phyloP scores from a whole-genome alignment of 257 asterid genomes.

The Ballota nigra region DNA sequence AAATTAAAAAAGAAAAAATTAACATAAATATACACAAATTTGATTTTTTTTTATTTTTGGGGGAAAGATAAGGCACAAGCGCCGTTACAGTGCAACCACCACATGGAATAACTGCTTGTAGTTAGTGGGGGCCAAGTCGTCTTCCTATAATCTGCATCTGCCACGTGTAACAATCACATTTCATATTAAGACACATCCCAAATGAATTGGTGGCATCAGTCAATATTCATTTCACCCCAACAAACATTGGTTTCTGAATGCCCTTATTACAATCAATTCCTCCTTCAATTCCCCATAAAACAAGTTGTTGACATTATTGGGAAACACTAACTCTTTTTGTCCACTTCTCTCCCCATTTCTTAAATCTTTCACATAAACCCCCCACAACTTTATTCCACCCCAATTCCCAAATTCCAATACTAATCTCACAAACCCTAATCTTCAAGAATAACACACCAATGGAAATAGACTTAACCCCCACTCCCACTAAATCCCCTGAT shows the following conservation, averaged over 20 bases:
- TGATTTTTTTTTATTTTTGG: not conserved
- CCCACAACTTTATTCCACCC: slow-evolving; percentile 18
- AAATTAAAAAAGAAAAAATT: not conserved
- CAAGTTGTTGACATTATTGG: slow-evolving; percentile 63
- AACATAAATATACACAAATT: not conserved
- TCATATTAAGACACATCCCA: slow-evolving; percentile 6
- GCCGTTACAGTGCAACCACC: slow-evolving; percentile 25
- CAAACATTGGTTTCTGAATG: slow-evolving; percentile 22
- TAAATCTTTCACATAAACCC: slow-evolving; percentile 19
- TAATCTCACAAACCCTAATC: slow-evolving; percentile 2
- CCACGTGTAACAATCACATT: slow-evolving; percentile 31
- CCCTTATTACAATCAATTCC: slow-evolving; percentile 24
- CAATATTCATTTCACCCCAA: slow-evolving; percentile 31
- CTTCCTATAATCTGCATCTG: slow-evolving; percentile 16
- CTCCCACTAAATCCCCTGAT: slow-evolving; percentile 44
- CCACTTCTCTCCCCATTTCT: slow-evolving; percentile 24
- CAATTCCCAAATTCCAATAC: slow-evolving; percentile 29
- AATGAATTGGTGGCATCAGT: not conserved
- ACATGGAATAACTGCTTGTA: slow-evolving; percentile 23
- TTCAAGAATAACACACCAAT: slow-evolving; percentile 26
- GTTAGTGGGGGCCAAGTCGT: slow-evolving; percentile 36
- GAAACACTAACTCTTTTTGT: slow-evolving; percentile 40
- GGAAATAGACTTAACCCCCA: slow-evolving; percentile 37
- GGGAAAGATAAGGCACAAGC: not conserved
- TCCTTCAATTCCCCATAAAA: slow-evolving; percentile 37